These are phyloP conservation scores for Backusella liffmaniae DNA, from an alignment of 192 early-diverging fungal species.

Conservation along the genomic window DNA sequence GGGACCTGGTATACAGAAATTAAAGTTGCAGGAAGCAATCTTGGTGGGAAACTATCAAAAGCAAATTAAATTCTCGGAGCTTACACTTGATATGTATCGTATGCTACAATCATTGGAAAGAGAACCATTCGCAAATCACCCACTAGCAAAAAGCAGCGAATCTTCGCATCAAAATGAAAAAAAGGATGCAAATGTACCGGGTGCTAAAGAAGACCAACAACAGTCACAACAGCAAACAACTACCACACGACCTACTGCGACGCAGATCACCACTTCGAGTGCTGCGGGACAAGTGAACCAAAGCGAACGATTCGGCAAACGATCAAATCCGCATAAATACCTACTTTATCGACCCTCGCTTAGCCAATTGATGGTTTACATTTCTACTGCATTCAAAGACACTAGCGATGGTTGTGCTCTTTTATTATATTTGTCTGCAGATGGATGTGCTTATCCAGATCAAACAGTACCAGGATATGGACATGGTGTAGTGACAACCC, in stretches of 20 bases:
- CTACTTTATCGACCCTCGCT: conserved; percentile 89
- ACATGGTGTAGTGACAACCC: conserved; percentile 72
- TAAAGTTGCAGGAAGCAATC: conserved; percentile 91
- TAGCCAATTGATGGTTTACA: conserved; percentile 88
- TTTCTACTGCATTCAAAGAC: conserved; percentile 94
- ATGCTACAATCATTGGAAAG: conserved; percentile 89
- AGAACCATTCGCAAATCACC: background rate
- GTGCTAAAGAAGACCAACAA: background rate
- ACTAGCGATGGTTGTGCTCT: conserved; percentile 83
- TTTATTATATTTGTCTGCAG: conserved; percentile 89
- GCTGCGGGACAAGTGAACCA: background rate
- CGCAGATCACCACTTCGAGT: background rate
- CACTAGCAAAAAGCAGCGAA: background rate
- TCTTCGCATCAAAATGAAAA: background rate
- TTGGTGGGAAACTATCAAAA: conserved; percentile 93
- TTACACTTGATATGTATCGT: conserved; percentile 96
- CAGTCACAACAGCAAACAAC: background rate
- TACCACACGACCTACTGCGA: background rate
- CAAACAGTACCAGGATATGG: conserved; percentile 52
- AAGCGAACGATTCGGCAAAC: conserved; percentile 19
- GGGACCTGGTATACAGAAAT: conserved; percentile 35
- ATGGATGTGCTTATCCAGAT: conserved; percentile 52
- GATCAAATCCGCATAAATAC: conserved; percentile 80
- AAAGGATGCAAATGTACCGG: background rate
- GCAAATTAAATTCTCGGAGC: conserved; percentile 97